Evolutionary conservation across 1,139 yeast genomes (phyloP), one percentile per base, ranked within the genome.

Genomic region (Pneumocystis sp.): DNA sequence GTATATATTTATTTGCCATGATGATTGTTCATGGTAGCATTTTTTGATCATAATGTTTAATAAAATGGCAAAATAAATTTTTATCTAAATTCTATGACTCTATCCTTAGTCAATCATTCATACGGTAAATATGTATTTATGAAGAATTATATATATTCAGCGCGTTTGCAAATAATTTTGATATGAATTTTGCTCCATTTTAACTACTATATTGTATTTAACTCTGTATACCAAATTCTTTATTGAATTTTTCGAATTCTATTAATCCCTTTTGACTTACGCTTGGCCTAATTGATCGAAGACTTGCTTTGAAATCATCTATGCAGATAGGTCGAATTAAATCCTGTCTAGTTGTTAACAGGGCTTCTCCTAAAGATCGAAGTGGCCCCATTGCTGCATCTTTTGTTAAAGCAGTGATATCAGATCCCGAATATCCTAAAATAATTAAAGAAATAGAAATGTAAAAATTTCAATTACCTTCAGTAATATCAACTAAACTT

Each of bases 301-400:
- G 79, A 74, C 96, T 88, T 62, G 80, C 83, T 66, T 80, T 80
- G 74, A 95, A 95, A 75, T 95, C 98, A 37, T 80, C 80, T 65
- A 90, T 76, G 59, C 81, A 81, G 68, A 95, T 84, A 0, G 97
- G 87, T 66, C 98, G 78, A 67, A 95, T 91, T 69, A 85, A 86
- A 65, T 89, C 96, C 31, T 93, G 86, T 6, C 93, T 88, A 0
- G 97, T 91, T 70, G 85, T 82, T 68, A 95, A 78, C 67, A 95
- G 80, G 66, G 88, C 85, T 69, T 93, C 97, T 2, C 98, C 98
- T 44, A 93, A 79, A 42, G 91, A 86, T 70, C 98, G 80, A 65
- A 95, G 77, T 0, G 98, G 98, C 0, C 97, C 97, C 97, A 93
- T 91, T 1, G 98, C 98, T 1, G 97, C 95, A 75, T 93, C 98